phyloP scores from a whole-genome alignment of 2,329 filamentous ascomycete genomes.

The Talaromyces sp. region DNA sequence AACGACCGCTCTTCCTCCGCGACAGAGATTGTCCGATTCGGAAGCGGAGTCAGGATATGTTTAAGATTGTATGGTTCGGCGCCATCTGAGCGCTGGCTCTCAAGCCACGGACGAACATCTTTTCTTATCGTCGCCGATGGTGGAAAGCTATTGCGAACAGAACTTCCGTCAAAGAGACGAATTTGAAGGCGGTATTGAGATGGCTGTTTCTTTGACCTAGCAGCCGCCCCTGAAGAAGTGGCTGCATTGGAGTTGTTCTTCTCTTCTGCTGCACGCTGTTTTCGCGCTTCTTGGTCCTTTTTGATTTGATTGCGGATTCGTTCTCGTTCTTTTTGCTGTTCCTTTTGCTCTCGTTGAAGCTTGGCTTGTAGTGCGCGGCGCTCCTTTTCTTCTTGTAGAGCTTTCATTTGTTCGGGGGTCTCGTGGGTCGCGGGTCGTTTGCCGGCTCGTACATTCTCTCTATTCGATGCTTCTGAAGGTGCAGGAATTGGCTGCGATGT shows the following conservation, averaged over 20 bases:
- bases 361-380: slow-evolving; percentile 57
- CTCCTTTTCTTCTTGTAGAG: slow-evolving; percentile 31
- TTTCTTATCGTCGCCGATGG: slow-evolving; percentile 59
- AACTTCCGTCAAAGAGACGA: slow-evolving; percentile 78
- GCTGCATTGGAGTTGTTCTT: background rate
- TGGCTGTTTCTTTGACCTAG: background rate
- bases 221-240: slow-evolving; percentile 17
- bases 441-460: slow-evolving; percentile 27
- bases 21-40: slow-evolving; percentile 70
- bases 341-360: slow-evolving; percentile 62
- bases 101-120: slow-evolving; percentile 75
- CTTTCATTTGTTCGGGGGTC: slow-evolving; percentile 2
- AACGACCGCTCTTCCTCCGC: slow-evolving; percentile 70
- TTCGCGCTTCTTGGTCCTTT: slow-evolving; percentile 69
- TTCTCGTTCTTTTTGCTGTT: slow-evolving; percentile 65
- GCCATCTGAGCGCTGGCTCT: slow-evolving; percentile 57
- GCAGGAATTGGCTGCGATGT: slow-evolving; percentile 19
- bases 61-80: slow-evolving; percentile 75
- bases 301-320: slow-evolving; percentile 73
- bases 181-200: slow-evolving; percentile 65
- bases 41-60: slow-evolving; percentile 73
- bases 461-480: slow-evolving; percentile 21
- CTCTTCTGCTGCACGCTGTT: slow-evolving; percentile 47
- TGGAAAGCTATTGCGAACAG: slow-evolving; percentile 69
- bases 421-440: slow-evolving; percentile 17